A percentile compares a stretch with the other conserved stretches of the same genome.
These are phyloP conservation scores for Globisporangium nagaii DNA, from an alignment of 352 stramenopile genomes.

Conservation along the genomic window DNA sequence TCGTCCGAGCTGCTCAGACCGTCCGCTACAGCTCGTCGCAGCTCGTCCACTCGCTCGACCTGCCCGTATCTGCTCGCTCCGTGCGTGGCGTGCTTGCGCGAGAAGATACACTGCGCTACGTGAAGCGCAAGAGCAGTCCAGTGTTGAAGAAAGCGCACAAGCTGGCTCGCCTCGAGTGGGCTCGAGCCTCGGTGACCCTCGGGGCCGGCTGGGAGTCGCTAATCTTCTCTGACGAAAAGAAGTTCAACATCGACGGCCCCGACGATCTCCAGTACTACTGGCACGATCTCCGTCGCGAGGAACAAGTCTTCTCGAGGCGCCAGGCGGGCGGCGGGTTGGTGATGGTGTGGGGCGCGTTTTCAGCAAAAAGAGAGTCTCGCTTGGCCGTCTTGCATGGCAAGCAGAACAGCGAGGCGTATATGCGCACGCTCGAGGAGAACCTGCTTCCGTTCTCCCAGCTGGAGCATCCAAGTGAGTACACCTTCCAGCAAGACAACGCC, in stretches of 20 bases:
- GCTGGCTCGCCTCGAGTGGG: neutral
- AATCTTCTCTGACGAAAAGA: neutral
- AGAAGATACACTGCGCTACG: too few species aligned
- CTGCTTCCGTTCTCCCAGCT: neutral
- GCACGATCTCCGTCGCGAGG: neutral
- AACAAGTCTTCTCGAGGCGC: neutral
- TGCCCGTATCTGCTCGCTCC: neutral
- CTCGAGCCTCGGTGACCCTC: neutral
- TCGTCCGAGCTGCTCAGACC: too few species aligned
- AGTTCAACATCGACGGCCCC: neutral
- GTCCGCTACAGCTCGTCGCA: neutral
- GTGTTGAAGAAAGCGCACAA: too few species aligned
- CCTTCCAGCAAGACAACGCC: neutral
- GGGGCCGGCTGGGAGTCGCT: neutral
- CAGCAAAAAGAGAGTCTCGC: neutral
- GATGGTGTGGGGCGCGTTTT: neutral
- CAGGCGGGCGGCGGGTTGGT: neutral
- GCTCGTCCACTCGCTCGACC: neutral
- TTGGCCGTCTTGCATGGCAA: neutral
- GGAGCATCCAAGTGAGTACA: neutral
- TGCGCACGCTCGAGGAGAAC: neutral
- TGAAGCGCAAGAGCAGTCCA: too few species aligned
- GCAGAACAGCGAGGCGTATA: neutral
- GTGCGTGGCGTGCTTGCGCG: neutral
- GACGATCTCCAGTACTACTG: neutral